phyloP scores from a whole-genome alignment of 2,329 filamentous ascomycete genomes.

The Drechmeria coniospora region DNA sequence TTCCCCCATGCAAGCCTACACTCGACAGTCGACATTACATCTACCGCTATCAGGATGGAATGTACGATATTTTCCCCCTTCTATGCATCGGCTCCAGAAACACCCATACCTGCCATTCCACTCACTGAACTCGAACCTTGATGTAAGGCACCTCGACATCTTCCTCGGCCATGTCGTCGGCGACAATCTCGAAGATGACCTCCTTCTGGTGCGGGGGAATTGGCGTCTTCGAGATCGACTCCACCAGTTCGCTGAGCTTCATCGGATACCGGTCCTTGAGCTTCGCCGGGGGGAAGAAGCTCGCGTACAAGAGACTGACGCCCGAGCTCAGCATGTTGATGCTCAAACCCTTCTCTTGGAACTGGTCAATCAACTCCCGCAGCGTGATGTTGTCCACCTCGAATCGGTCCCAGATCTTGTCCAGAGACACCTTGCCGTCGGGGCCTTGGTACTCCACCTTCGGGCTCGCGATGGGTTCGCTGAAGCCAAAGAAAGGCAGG shows the following conservation, averaged over 20 bases:
- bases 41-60: too few species aligned
- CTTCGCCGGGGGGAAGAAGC: constrained; percentile 69
- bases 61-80: too few species aligned
- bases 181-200: constrained; percentile 90
- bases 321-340: constrained; percentile 96
- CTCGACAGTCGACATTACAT: too few species aligned
- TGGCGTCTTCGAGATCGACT: constrained; percentile 79
- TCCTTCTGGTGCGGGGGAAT: constrained; percentile 88
- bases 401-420: constrained; percentile 97
- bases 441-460: constrained; percentile 81
- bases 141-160: constrained; percentile 97
- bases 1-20: too few species aligned
- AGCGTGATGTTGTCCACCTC: constrained; percentile 79
- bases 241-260: constrained; percentile 79
- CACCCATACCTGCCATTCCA: constrained; percentile 1
- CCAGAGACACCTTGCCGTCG: constrained; percentile 65
- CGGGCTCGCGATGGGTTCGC: constrained; percentile 84
- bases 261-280: constrained; percentile 68
- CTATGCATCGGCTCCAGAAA: not conserved
- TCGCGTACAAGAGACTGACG: constrained; percentile 84
- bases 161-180: constrained; percentile 74
- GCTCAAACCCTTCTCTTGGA: constrained; percentile 63
- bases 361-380: constrained; percentile 66
- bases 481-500: constrained; percentile 95
- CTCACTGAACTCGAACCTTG: constrained; percentile 57